phyloP scores from a whole-genome alignment of 2,329 filamentous ascomycete species.

The Trichocomaceae sp. region DNA sequence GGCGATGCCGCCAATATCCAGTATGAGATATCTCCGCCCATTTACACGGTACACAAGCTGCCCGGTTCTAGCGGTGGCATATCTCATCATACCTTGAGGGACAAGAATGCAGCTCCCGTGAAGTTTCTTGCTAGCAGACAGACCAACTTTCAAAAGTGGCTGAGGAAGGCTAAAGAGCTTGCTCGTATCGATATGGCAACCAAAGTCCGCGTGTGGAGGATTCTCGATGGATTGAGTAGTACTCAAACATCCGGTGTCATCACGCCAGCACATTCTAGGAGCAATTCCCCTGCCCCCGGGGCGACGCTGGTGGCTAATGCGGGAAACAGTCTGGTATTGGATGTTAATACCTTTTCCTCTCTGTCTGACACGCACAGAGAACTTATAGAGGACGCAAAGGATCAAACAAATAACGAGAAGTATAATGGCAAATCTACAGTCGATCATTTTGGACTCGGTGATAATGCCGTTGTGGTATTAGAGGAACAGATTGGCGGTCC shows the following conservation, averaged over 20 bases:
- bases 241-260: conserved; percentile 37
- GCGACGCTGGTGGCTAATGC: conserved; percentile 36
- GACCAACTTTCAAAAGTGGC: conserved; percentile 64
- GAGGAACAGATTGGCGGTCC: conserved; percentile 64
- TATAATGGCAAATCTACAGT: conserved; percentile 70
- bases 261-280: conserved; percentile 40
- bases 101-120: conserved; percentile 55
- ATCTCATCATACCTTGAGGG: conserved; percentile 55
- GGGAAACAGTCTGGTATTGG: conserved; percentile 51
- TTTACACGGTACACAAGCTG: conserved; percentile 79
- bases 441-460: conserved; percentile 59
- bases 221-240: conserved; percentile 44
- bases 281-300: conserved; percentile 39
- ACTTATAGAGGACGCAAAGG: conserved; percentile 53
- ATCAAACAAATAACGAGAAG: conserved; percentile 65
- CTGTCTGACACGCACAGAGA: conserved; percentile 60
- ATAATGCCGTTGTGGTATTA: conserved; percentile 70
- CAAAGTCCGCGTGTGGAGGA: conserved; percentile 71
- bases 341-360: conserved; percentile 56
- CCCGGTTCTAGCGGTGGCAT: conserved; percentile 53
- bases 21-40: conserved; percentile 76
- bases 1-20: conserved; percentile 61
- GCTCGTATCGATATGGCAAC: conserved; percentile 60
- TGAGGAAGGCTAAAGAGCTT: conserved; percentile 64
- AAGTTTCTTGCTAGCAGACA: conserved; percentile 65